phyloP scores from a whole-genome alignment of 116 monocot genomes.

The Trichopus zeylanicus region DNA sequence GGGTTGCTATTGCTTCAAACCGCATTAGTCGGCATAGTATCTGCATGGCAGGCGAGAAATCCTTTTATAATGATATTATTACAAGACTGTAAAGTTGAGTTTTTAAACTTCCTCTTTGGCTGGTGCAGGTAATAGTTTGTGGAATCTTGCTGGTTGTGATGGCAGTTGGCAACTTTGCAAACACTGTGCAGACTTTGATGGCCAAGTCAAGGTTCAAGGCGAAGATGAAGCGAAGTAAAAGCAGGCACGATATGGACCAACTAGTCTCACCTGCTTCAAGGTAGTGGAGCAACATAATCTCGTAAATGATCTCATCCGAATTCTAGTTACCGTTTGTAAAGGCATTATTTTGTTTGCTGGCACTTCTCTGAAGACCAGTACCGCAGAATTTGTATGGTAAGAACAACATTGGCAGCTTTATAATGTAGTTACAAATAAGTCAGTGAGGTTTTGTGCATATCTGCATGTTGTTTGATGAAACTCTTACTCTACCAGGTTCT shows the following conservation, averaged over 20 bases:
- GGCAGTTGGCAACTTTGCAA: slow-evolving; percentile 90
- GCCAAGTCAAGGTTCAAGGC: slow-evolving; percentile 79
- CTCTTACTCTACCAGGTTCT: too few species aligned
- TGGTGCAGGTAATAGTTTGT: slow-evolving; percentile 64
- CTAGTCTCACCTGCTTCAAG: background rate
- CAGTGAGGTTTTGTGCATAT: background rate
- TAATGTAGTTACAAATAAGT: background rate
- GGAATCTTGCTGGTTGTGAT: slow-evolving; percentile 77
- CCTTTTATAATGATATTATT: background rate
- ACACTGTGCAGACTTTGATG: slow-evolving; percentile 84
- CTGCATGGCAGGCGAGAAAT: slow-evolving; percentile 85
- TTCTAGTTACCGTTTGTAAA: background rate
- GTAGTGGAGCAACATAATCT: background rate
- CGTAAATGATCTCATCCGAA: background rate
- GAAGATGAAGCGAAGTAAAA: slow-evolving; percentile 70
- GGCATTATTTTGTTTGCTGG: background rate
- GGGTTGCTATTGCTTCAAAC: slow-evolving; percentile 65
- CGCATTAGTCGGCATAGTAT: slow-evolving; percentile 38
- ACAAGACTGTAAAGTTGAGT: background rate
- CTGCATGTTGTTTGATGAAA: background rate
- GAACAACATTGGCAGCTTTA: too few species aligned
- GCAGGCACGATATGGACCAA: slow-evolving; percentile 52
- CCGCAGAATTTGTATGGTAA: background rate
- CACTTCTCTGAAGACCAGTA: background rate
- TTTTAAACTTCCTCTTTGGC: background rate